Evolutionary conservation across 108 stramenopile species (phyloP).

Genomic region (Skeletonema grethae): DNA sequence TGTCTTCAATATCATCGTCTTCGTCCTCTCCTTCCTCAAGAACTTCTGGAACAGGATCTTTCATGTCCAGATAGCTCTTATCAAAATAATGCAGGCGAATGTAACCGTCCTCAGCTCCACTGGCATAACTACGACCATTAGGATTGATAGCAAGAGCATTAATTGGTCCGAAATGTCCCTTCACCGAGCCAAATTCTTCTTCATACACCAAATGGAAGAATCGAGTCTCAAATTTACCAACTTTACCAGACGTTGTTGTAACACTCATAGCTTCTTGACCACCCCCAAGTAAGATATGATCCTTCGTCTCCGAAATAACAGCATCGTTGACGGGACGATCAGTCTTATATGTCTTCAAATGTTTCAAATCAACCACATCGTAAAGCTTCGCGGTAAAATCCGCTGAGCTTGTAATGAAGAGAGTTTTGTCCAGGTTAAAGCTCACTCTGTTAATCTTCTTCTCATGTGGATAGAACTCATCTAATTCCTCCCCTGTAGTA

Average conservation of each 20-base stretch:
- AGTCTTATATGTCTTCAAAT: slow-evolving; percentile 94
- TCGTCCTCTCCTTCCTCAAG: slow-evolving; percentile 63
- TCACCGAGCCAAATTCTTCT: slow-evolving; percentile 96
- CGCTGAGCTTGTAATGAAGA: slow-evolving; percentile 93
- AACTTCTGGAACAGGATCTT: slow-evolving; percentile 93
- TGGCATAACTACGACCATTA: slow-evolving; percentile 90
- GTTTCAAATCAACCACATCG: slow-evolving; percentile 89
- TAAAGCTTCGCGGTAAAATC: slow-evolving; percentile 95
- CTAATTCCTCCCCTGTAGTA: slow-evolving; percentile 79
- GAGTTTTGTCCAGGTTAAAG: slow-evolving; percentile 94
- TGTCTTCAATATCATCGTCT: slow-evolving; percentile 54
- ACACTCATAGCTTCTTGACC: slow-evolving; percentile 99
- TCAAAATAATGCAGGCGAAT: slow-evolving; percentile 97
- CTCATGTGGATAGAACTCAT: slow-evolving; percentile 81
- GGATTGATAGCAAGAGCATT: slow-evolving; percentile 98
- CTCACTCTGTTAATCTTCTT: slow-evolving; percentile 92
- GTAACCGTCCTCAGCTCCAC: slow-evolving; percentile 96
- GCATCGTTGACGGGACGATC: slow-evolving; percentile 99
- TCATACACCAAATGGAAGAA: slow-evolving; percentile 97
- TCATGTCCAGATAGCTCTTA: slow-evolving; percentile 95
- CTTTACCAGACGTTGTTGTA: slow-evolving; percentile 97
- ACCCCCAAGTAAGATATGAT: slow-evolving; percentile 97
- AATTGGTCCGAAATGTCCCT: slow-evolving; percentile 99
- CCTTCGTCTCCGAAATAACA: slow-evolving; percentile 93
- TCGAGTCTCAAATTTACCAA: slow-evolving; percentile 98